Conservation (phyloP, 192 early-diverging fungal genomes). For the Obelidium mucronatum region DNA sequence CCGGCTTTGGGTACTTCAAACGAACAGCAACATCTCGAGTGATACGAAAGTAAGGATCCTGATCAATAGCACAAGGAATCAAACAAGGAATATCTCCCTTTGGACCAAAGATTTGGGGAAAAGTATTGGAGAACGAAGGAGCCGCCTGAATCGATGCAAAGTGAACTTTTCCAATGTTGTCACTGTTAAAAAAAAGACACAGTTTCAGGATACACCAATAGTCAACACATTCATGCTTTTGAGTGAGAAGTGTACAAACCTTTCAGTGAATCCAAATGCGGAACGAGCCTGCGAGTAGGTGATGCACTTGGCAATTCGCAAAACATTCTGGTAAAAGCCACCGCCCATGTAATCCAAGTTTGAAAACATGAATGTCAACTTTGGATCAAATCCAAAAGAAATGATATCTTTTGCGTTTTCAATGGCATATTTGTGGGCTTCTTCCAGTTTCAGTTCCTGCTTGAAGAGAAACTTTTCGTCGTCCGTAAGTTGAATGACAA, state of each 20-base stretch:
- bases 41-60: conserved; percentile 98
- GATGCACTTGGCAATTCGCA: conserved; percentile 86
- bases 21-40: conserved; percentile 92
- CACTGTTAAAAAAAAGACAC: conserved; percentile 48
- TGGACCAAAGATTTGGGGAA: conserved; percentile 94
- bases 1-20: conserved; percentile 96
- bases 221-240: no score
- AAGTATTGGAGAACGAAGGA: conserved; percentile 93
- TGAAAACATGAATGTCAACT: conserved; percentile 97
- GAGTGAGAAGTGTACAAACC: conserved; percentile 44
- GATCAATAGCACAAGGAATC: conserved; percentile 98
- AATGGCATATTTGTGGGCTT: conserved; percentile 74
- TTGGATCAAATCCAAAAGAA: conserved; percentile 91
- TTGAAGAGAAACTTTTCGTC: conserved; percentile 99
- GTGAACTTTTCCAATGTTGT: conserved; percentile 91
- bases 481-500: conserved; percentile 98
- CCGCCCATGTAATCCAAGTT: conserved; percentile 89
- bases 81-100: conserved; percentile 91
- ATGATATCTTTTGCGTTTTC: conserved; percentile 95
- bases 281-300: conserved; percentile 83
- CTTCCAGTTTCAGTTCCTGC: conserved; percentile 81
- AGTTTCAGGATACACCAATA: no score
- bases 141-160: conserved; percentile 95
- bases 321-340: conserved; percentile 94
- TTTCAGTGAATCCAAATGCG: conserved; percentile 91